Evolutionary conservation across 2,329 filamentous ascomycete genomes (phyloP).

Genomic region (Penicillium sp.): DNA sequence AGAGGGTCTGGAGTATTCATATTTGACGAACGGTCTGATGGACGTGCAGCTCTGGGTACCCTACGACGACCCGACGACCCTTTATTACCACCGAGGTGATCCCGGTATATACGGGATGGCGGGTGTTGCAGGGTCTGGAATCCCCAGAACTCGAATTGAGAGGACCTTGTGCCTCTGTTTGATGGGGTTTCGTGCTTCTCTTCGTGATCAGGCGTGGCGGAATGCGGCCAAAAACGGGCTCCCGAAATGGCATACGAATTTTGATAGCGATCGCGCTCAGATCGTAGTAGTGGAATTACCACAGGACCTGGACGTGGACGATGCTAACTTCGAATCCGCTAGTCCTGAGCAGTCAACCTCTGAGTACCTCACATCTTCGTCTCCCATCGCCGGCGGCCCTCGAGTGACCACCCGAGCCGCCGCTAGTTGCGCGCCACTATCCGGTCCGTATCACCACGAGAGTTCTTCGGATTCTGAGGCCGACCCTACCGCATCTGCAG

Average conservation of each 20-base stretch:
- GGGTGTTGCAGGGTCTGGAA: conserved; percentile 7
- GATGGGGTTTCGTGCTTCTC: conserved; percentile 8
- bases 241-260: conserved; percentile 1
- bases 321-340: too few species aligned
- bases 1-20: conserved; percentile 25
- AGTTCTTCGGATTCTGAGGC: too few species aligned
- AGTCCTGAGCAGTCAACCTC: too few species aligned
- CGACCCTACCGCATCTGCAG: too few species aligned
- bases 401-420: too few species aligned
- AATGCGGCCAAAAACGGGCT: conserved; percentile 6
- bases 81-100: conserved; percentile 25
- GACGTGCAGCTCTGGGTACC: conserved; percentile 19
- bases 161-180: conserved; percentile 18
- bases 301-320: too few species aligned
- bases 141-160: conserved; percentile 11
- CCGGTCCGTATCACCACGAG: too few species aligned
- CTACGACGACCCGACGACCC: conserved; percentile 18
- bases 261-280: too few species aligned
- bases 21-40: conserved; percentile 21
- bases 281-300: too few species aligned
- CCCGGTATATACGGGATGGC: conserved; percentile 13
- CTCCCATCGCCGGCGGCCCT: too few species aligned
- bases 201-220: conserved; percentile 19
- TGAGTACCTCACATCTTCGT: too few species aligned
- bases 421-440: too few species aligned